phyloP scores from a whole-genome alignment of 2,329 filamentous ascomycete species.

The Amphichorda felina region DNA sequence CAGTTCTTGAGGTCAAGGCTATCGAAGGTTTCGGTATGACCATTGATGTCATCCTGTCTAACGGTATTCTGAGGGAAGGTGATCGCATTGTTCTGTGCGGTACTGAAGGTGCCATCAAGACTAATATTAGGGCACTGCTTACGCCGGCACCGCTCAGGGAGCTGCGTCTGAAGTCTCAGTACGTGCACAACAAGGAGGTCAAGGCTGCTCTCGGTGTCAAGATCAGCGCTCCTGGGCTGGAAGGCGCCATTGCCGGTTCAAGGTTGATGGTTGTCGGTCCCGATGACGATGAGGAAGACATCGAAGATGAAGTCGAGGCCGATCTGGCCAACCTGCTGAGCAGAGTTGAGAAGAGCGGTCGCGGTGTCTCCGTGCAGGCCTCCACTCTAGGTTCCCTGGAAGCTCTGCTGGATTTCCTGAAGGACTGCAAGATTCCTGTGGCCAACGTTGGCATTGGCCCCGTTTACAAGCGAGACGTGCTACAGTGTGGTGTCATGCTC shows the following conservation, averaged over 20 bases:
- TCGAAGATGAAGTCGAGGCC: slow-evolving; percentile 91
- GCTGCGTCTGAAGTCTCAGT: slow-evolving; percentile 85
- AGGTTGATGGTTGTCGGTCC: slow-evolving; percentile 87
- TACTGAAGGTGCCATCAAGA: slow-evolving; percentile 90
- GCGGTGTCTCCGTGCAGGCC: slow-evolving; percentile 92
- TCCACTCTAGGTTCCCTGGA: slow-evolving; percentile 96
- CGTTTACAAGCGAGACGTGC: slow-evolving; percentile 95
- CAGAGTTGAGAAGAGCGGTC: slow-evolving; percentile 82
- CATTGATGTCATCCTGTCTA: slow-evolving; percentile 92
- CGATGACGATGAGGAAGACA: slow-evolving; percentile 92
- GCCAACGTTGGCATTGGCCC: slow-evolving; percentile 95
- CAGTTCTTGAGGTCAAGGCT: slow-evolving; percentile 96
- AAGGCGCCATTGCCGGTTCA: slow-evolving; percentile 92
- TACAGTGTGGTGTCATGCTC: slow-evolving; percentile 90
- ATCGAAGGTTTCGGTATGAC: slow-evolving; percentile 98
- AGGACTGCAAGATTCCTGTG: slow-evolving; percentile 91
- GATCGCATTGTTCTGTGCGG: slow-evolving; percentile 92
- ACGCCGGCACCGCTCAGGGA: slow-evolving; percentile 91
- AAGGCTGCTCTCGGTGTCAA: slow-evolving; percentile 98
- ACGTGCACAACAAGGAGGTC: slow-evolving; percentile 98
- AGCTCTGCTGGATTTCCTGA: slow-evolving; percentile 90
- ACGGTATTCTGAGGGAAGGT: slow-evolving; percentile 88
- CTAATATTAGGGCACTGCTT: slow-evolving; percentile 86
- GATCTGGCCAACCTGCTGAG: slow-evolving; percentile 86
- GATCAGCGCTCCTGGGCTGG: slow-evolving; percentile 91